A percentile compares a stretch with the other conserved stretches of the same genome.
phyloP scores from a whole-genome alignment of 305 asterid species.

The Fraxinus sp. region DNA sequence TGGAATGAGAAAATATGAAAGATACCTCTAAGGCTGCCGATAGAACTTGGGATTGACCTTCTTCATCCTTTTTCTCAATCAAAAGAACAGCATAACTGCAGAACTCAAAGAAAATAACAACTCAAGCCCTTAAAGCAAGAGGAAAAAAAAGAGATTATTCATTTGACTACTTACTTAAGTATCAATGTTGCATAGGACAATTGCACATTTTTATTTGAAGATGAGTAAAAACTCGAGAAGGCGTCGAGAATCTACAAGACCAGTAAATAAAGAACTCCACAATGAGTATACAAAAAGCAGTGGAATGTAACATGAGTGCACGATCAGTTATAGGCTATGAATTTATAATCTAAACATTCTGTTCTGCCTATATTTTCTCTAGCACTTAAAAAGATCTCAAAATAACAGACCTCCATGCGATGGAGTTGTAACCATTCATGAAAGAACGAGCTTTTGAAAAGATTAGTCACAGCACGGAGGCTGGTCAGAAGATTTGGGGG shows the following conservation, averaged over 20 bases:
- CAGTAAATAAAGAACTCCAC: conserved; percentile 22
- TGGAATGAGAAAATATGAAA: background rate
- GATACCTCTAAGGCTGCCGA: conserved; percentile 92
- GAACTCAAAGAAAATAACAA: conserved; percentile 20
- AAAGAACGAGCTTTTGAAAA: conserved; percentile 55
- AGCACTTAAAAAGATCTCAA: background rate
- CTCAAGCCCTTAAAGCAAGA: conserved; percentile 9
- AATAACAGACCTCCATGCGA: conserved; percentile 72
- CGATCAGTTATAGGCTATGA: background rate
- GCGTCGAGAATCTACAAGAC: conserved; percentile 84
- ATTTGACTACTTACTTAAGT: conserved; percentile 72
- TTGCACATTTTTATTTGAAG: conserved; percentile 86
- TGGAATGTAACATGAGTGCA: background rate
- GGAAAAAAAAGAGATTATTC: background rate
- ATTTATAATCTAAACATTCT: background rate
- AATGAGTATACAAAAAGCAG: conserved; percentile 1
- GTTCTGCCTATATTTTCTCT: background rate
- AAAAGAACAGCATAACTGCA: conserved; percentile 88
- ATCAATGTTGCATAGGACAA: conserved; percentile 82
- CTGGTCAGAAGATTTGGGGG: conserved; percentile 85
- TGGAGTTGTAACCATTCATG: conserved; percentile 65
- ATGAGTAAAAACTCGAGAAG: conserved; percentile 64
- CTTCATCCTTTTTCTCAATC: conserved; percentile 82
- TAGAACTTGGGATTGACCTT: conserved; percentile 96
- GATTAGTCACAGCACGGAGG: conserved; percentile 83